Conservation (phyloP, 2,329 filamentous ascomycete species). For the Coniella vitis region DNA sequence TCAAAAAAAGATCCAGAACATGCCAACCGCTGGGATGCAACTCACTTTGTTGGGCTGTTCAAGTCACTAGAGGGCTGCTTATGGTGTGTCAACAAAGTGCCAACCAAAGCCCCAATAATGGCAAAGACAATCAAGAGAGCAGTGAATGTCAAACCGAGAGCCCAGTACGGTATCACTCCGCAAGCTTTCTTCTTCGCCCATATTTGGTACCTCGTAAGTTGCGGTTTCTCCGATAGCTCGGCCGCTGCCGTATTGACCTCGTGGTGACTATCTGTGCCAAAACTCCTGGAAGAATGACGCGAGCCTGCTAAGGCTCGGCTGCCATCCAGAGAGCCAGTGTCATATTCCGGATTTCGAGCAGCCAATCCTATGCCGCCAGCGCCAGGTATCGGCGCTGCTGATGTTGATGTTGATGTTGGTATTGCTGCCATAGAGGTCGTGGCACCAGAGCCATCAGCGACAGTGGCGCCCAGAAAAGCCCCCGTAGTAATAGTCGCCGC, state of each 20-base stretch:
- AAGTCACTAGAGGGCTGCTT: slow-evolving; percentile 21
- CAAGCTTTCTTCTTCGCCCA: slow-evolving; percentile 49
- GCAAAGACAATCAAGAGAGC: slow-evolving; percentile 46
- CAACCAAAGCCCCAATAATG: slow-evolving; percentile 52
- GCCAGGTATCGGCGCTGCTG: slow-evolving; percentile 38
- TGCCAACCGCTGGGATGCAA: neutral
- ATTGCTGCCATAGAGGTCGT: slow-evolving; percentile 14
- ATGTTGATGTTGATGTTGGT: slow-evolving; percentile 7
- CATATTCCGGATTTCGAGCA: slow-evolving; percentile 56
- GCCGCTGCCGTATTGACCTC: slow-evolving; percentile 47
- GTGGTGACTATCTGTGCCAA: slow-evolving; percentile 43
- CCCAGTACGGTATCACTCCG: slow-evolving; percentile 57
- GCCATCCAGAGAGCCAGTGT: slow-evolving; percentile 43
- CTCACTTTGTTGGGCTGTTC: slow-evolving; percentile 21
- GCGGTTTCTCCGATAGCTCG: slow-evolving; percentile 40
- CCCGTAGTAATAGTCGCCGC: neutral
- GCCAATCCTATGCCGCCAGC: slow-evolving; percentile 56
- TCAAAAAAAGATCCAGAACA: no score
- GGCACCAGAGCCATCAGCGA: no score
- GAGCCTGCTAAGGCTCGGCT: slow-evolving; percentile 41
- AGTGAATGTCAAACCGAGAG: slow-evolving; percentile 42
- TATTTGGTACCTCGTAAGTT: slow-evolving; percentile 44
- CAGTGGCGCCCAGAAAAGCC: neutral
- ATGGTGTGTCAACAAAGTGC: slow-evolving; percentile 34
- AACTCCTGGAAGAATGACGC: slow-evolving; percentile 45